Evolutionary conservation across 164 flowering plant species (phyloP), one percentile per base, ranked within the genome.

Genomic region (Annona squamosa): DNA sequence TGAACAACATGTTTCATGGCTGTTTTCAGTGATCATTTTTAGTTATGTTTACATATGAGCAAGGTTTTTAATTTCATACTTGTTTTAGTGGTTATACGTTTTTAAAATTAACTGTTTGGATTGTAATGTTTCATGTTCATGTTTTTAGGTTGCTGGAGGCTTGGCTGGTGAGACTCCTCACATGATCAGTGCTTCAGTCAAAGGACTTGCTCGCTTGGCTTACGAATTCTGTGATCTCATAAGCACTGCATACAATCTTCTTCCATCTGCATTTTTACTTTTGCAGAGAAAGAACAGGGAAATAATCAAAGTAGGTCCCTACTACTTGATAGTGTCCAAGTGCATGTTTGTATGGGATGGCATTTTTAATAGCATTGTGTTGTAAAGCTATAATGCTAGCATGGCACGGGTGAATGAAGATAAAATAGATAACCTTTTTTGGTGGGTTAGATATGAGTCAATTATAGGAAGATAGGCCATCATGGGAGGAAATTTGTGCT

Each of bases 141-240:
- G 77, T 41, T 73, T 46, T 16, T 81, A 96, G 99, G 92, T 93
- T 5, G 97, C 96, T 75, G 94, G 91, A 74, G 90, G 97, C 63
- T 74, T 96, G 76, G 93, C 94, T 77, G 94, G 98, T n/a, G 92
- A 91, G 76, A 85, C 90, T 68, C 97, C 99, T 77, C 98, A 93
- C 63, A 89, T 91, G 97, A 88, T 93, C 75, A 93, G 99, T 86
- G 98, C 98, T 69, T 90, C 97, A 64, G 87, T 90, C 63, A 96
- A 90, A 80, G 99, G 95, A 69, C 74, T 93, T 75, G 98, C 99
- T 79, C 99, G 99, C 37, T 86, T 96, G 87, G 90, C 97, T 70
- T 96, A 96, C 79, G 99, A 96, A 83, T 96, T 96, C 73, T 83
- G 95, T 41, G 98, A 96, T 77, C 98, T 96, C 69, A 78, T 96